Percentiles rank a stretch among this genome's conserved stretches.
Conservation (phyloP, 371 early-diverging fungal genomes). For the Rhizopus sp. region DNA sequence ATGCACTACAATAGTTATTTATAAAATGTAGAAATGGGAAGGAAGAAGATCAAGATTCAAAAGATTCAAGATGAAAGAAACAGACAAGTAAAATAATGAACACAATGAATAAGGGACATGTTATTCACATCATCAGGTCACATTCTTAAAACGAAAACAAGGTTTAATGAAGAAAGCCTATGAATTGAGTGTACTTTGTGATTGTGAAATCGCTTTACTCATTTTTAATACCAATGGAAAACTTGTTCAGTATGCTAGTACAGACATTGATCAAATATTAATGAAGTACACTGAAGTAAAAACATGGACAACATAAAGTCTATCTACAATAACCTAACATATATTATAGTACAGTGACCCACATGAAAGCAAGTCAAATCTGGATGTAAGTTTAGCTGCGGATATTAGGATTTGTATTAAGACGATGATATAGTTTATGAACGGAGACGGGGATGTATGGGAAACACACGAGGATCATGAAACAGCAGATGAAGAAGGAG, state of each 20-base stretch:
- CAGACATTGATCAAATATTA: constrained; percentile 88
- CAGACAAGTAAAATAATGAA: too few species aligned
- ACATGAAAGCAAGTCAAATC: constrained; percentile 45
- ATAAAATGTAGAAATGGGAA: too few species aligned
- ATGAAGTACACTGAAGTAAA: constrained; percentile 86
- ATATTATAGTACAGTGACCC: constrained; percentile 36
- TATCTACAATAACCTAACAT: too few species aligned
- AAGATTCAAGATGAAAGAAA: too few species aligned
- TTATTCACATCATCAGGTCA: constrained; percentile 40
- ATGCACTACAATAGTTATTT: too few species aligned
- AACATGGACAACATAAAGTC: too few species aligned
- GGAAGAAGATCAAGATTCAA: too few species aligned
- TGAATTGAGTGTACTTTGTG: constrained; percentile 95
- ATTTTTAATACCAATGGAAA: constrained; percentile 88
- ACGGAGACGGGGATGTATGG: constrained; percentile 17
- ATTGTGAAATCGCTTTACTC: constrained; percentile 88
- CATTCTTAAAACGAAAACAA: constrained; percentile 96
- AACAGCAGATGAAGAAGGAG: constrained; percentile 7
- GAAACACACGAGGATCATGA: constrained; percentile 17
- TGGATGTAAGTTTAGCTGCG: constrained; percentile 30
- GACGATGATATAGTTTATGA: constrained; percentile 7
- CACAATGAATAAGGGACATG: too few species aligned
- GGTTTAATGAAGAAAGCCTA: constrained; percentile 99
- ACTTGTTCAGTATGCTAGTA: constrained; percentile 86
- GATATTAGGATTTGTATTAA: neutral